Evolutionary conservation across 768 basidiomycete genomes (phyloP), one percentile per base, ranked within the genome.

Genomic region (Trametes cingulata): DNA sequence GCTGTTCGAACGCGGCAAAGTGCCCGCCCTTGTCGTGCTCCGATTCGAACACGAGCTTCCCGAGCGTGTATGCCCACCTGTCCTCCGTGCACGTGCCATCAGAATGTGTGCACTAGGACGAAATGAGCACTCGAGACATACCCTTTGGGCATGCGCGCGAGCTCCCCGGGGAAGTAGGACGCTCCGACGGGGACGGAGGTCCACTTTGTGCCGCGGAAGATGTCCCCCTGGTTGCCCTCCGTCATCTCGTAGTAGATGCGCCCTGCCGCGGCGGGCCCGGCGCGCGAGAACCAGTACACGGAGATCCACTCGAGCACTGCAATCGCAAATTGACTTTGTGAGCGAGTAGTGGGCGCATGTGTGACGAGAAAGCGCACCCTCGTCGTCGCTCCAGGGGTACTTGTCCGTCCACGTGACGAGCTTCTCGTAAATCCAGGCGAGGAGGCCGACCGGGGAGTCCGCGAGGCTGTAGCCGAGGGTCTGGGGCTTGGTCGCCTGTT

Each of bases 371-470:
- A 24, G 27, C 22, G 2, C n/a, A 80, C 85, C 75, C 72, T 85
- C 82, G 25, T 86, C 84, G 47, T 83, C 82, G 12, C 75, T 74
- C 84, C 85, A 86, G 0, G 76, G 76, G 67, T 86, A 85, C 1
- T 67, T 61, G 63, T 85, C 84, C 0, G 73, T 62, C 75, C 71
- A 73, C 0, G 19, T 37, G 2, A 71, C 63, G 20, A 68, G 66
- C 55, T 75, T 74, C 65, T 75, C 73, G 52, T 75, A 75, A n/a
- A 75, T 71, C 75, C 75, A 76, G 2, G 73, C 73, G 7, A 76
- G 66, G 2, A 76, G 64, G 0, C 82, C 85, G 6, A 76, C 77
- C 9, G 85, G 86, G 8, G 84, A 85, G 62, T 87, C 85, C 0
- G 81, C 72, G 3, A 87, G 71, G 12, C 73, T 62, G 63, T 86